Percentiles rank a stretch among this genome's conserved stretches.
Evolutionary conservation across 73 alveolate species (phyloP).

Genomic region (Paramecium tetraurelia): DNA sequence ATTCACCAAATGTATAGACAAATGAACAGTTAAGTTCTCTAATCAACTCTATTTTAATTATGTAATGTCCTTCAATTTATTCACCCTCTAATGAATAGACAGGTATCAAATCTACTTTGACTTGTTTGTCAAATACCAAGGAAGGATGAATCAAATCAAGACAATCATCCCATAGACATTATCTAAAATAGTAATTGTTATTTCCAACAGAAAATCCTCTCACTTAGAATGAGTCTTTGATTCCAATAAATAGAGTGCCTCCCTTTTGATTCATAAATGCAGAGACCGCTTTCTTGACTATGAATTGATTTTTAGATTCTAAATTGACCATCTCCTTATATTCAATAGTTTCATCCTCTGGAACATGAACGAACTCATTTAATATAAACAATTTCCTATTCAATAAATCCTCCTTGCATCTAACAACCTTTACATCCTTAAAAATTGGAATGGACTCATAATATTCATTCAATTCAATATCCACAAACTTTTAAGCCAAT

Average conservation of each 20-base stretch:
- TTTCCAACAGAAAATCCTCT: neutral
- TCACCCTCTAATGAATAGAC: neutral
- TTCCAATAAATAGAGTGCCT: constrained; percentile 22
- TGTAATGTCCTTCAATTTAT: neutral
- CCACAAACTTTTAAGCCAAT: neutral
- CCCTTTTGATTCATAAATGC: constrained; percentile 3
- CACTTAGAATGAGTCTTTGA: neutral
- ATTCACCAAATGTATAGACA: neutral
- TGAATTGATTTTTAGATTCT: neutral
- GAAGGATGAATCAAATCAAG: neutral
- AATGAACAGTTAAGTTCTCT: neutral
- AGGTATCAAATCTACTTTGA: neutral
- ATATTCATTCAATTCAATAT: neutral
- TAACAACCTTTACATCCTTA: neutral
- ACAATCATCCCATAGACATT: neutral
- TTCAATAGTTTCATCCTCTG: neutral
- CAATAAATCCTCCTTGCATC: neutral
- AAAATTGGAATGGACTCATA: neutral
- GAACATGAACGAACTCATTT: neutral
- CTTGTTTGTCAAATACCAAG: neutral
- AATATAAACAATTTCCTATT: neutral
- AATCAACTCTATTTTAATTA: neutral
- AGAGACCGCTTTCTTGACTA: neutral
- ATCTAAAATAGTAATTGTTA: neutral
- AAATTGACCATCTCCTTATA: neutral